Evolutionary conservation across 306 rosid genomes (phyloP), one percentile per base, ranked within the genome.

Genomic region (Quercus berberidifolia): DNA sequence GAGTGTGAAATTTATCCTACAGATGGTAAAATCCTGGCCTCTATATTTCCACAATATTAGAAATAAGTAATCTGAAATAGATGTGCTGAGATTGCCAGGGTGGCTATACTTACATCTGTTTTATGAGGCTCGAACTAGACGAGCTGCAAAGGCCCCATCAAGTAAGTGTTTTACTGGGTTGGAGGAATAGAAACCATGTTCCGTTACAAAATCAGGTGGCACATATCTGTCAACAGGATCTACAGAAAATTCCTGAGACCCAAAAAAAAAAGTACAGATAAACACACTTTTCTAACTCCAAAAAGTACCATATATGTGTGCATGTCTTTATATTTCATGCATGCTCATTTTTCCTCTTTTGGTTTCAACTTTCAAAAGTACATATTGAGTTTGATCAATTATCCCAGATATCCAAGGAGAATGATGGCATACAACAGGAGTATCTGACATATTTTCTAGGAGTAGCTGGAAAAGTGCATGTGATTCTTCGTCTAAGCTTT

Each of bases 111-210:
- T 19, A 73, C 81, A 43, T 76, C 75, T 65, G 49, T n/a, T 73
- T 85, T 81, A 84, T 41, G 55, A 80, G 63, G 78, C 72, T 74
- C 89, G 91, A 72, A 84, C 83, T 58, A 93, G 79, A 43, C 95
- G 91, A 76, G 97, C 93, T 17, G 94, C 97, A 38, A 91, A 93
- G 71, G 97, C 90, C 56, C 98, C 94, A 41, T 93, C 97, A 33
- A 91, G 83, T 6, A 86, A 87, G 79, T 91, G 97, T 74, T 88
- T 90, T 20, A 87, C 89, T 0, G 98, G 98, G 84, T 88, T 77
- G 80, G 97, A 93, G 83, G 75, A 90, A 84, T 87, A 93, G 90
- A 91, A 93, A 74, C 94, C 93, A 4, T 67, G 57, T 8, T 81
- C 81, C 4, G 89, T 91, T 73, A 85, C 88, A 51, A 93, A 91